Base-by-base conservation (phyloP, 1,139 yeast genomes). In the Debaryomycetaceae sp. region DNA sequence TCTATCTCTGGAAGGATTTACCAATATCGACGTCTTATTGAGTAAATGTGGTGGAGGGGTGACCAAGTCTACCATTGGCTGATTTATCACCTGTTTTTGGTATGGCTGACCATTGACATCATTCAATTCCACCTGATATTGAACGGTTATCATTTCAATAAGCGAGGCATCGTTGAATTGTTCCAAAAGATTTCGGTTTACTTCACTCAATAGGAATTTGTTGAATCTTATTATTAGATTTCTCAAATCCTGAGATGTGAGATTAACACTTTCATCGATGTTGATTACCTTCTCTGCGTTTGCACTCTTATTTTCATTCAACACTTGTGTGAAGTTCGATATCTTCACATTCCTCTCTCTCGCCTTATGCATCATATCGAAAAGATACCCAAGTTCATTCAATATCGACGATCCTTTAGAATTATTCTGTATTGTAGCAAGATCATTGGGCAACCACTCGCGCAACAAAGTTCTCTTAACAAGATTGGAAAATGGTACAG, bases 281-380 rank as follows among this genome's bases (percentile, higher is more conserved):
- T 80, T 79, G 5, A 83, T 57, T 13, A 87, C 66, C 0, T 83
- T 83, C 23, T 79, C 62, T 1, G 69, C 65, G 8, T 64, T 63
- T 0, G 83, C 83, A 24, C 72, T 73, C 4, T 66, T 65, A 33
- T 75, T 66, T 5, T 78, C 66, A 45, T 72, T 70, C 47, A 84
- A 59, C 40, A 66, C 63, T 42, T 68, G 70, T 1, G 76, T 58
- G 63, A 93, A 90, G 58, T 93, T 89, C 6, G 87, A 70, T 0
- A 93, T 85, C 41, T 84, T 87, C 69, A 67, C 87, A 80, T 59
- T 75, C 42, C 77, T 75, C 0, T 96, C 95, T 24, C 78, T 68
- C 0, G 97, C 90, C 59, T 88, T 88, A 42, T 76, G 75, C 68
- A 93, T 76, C 99, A 93, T 93, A 57, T 95, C 98, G 65, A 83